phyloP scores from a whole-genome alignment of 139 green algal genomes.

The Picochlorum sp. region DNA sequence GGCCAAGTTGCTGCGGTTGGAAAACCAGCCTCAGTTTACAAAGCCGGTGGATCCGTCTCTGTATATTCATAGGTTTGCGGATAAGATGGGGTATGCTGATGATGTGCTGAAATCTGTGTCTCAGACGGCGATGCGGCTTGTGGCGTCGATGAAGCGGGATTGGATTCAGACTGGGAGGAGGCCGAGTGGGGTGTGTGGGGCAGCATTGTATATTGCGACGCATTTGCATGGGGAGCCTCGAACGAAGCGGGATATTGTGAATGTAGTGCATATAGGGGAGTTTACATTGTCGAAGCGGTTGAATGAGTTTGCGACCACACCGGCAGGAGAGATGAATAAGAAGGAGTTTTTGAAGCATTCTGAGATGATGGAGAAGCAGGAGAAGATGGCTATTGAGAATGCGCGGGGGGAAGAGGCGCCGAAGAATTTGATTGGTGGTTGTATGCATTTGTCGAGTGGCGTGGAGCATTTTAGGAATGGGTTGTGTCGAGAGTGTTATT shows the following conservation, averaged over 20 bases:
- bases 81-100: constrained; percentile 39
- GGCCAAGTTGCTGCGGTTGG: constrained; percentile 73
- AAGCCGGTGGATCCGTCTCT: constrained; percentile 88
- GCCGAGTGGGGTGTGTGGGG: constrained; percentile 86
- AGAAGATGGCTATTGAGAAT: neutral
- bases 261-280: constrained; percentile 87
- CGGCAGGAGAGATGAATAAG: constrained; percentile 43
- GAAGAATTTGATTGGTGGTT: constrained; percentile 3
- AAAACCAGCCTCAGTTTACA: constrained; percentile 71
- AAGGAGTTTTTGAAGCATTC: constrained; percentile 47
- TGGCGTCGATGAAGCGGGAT: constrained; percentile 96
- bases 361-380: constrained; percentile 1
- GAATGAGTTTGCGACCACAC: constrained; percentile 69
- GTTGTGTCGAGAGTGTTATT: constrained; percentile 56
- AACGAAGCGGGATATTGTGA: constrained; percentile 66
- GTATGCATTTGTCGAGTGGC: constrained; percentile 11
- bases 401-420: neutral
- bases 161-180: constrained; percentile 96
- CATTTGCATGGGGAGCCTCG: constrained; percentile 82
- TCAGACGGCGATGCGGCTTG: constrained; percentile 80
- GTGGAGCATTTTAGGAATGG: constrained; percentile 21
- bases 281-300: constrained; percentile 76
- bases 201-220: constrained; percentile 85
- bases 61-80: constrained; percentile 91
- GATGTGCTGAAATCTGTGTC: constrained; percentile 33